Base-by-base conservation (phyloP, 2,329 filamentous ascomycete genomes). In the Pestalotiopsis fici region DNA sequence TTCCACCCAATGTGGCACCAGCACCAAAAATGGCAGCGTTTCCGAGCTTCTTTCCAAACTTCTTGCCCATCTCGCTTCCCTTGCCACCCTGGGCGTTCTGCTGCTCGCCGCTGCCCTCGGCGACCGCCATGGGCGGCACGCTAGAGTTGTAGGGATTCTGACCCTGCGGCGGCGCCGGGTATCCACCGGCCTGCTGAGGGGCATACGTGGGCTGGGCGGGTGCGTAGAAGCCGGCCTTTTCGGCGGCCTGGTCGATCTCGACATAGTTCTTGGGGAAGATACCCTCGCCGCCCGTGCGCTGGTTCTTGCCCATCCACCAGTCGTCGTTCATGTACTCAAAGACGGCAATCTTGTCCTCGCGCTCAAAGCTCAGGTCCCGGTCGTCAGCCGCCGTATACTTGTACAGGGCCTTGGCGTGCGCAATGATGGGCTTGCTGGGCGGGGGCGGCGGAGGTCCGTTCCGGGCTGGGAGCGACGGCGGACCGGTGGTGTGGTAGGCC, bases 221-320 rank as follows among this genome's bases (percentile, higher is more conserved):
- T 28, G 59, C 71, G 43, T 74, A 75, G 57, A 65, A 60, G 27
- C 83, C 73, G 76, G 78, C 69, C 63, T 84, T 80, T 70, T 81
- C 73, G 71, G 76, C 77, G 78, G 91, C 90, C 72, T 91, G 86
- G 73, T 95, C 90, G 64, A 92, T 81, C 64, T 93, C 84, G 70
- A 97, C 95, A 78, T 98, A 98, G 78, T 88, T 94, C 73, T 91
- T 89, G n/a, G 95, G 95, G 86, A 98, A 98, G 78, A 98, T 97
- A 74, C 95, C 95, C 82, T 97, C 93, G 72, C 88, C 83, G 66
- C 91, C 91, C 9, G 94, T 97, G 65, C 94, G 90, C 75, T 91
- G 85, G 81, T 97, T 97, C 73, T 88, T 89, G 72, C 95, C 95
- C 85, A 94, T 91, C 94, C 94, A 98, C 95, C 95, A 98, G 81